Conservation (phyloP, 2,329 filamentous ascomycete genomes). For the Sclerotinia nivalis region DNA sequence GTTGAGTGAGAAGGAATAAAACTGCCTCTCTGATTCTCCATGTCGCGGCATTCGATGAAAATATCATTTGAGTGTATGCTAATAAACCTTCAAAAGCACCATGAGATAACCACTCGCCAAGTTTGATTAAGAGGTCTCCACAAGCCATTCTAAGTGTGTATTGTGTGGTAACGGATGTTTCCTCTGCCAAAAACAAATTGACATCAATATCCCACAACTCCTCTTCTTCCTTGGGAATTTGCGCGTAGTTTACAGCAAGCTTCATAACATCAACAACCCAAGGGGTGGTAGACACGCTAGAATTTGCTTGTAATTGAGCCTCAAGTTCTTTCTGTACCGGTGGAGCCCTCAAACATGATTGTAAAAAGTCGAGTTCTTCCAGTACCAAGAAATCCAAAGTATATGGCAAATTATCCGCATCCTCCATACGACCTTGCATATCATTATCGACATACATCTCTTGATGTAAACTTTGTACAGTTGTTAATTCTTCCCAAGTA, state of each 20-base stretch:
- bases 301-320: constrained; percentile 65
- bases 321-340: constrained; percentile 90
- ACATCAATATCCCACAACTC: constrained; percentile 96
- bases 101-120: constrained; percentile 83
- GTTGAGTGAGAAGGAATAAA: constrained; percentile 81
- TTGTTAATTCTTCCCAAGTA: constrained; percentile 83
- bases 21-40: constrained; percentile 75
- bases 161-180: constrained; percentile 91
- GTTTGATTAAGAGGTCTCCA: constrained; percentile 87
- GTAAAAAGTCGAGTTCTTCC: constrained; percentile 93
- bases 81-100: constrained; percentile 78
- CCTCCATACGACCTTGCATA: constrained; percentile 83
- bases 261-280: constrained; percentile 91
- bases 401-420: constrained; percentile 88
- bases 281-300: constrained; percentile 61
- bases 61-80: constrained; percentile 72
- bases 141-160: constrained; percentile 94
- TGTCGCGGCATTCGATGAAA: constrained; percentile 53
- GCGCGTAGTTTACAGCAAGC: constrained; percentile 79
- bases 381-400: constrained; percentile 91
- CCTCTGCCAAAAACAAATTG: constrained; percentile 92
- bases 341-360: constrained; percentile 83
- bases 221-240: constrained; percentile 90
- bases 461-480: constrained; percentile 71
- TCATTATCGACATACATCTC: constrained; percentile 84